Percentiles rank a stretch among this genome's conserved stretches.
Conservation (phyloP, 2,329 filamentous ascomycete genomes). For the Diaporthe eres region DNA sequence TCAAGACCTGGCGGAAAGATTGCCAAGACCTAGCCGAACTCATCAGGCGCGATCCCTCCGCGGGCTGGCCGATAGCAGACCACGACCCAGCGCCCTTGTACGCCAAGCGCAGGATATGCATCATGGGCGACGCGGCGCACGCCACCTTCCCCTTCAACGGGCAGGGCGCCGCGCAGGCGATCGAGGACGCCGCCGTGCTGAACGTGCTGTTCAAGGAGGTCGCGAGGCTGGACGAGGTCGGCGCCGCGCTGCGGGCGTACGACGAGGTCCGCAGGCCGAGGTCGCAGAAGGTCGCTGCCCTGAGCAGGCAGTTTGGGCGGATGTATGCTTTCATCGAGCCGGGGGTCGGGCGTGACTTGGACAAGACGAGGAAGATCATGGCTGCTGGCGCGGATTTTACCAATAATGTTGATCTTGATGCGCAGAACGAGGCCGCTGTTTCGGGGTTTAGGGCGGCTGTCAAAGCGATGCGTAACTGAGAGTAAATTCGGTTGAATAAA, state of each 20-base stretch:
- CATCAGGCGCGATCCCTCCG: conserved; percentile 6
- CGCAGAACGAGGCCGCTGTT: conserved; percentile 45
- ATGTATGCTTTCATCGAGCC: conserved; percentile 45
- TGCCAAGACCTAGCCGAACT: conserved; percentile 4
- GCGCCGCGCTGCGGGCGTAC: conserved; percentile 48
- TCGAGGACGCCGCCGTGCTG: conserved; percentile 54
- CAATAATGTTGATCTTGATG: conserved; percentile 49
- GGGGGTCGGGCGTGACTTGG: conserved; percentile 45
- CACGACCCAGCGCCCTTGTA: conserved; percentile 53
- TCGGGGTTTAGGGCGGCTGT: neutral
- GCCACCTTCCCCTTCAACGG: conserved; percentile 47
- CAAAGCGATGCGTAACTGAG: neutral
- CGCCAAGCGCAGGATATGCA: conserved; percentile 43
- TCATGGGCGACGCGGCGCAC: conserved; percentile 44
- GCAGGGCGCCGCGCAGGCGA: conserved; percentile 54
- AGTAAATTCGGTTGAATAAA: neutral
- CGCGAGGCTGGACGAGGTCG: conserved; percentile 39
- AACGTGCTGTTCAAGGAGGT: conserved; percentile 46
- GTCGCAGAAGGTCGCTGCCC: conserved; percentile 50
- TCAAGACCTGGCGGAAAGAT: conserved; percentile 9
- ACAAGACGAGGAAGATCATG: conserved; percentile 48
- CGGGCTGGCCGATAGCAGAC: conserved; percentile 44
- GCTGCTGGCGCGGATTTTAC: conserved; percentile 48
- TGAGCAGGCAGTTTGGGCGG: conserved; percentile 49
- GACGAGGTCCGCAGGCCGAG: conserved; percentile 47